Evolutionary conservation across 441 rosid species (phyloP), one percentile per base, ranked within the genome.

Genomic region (Pelargonium cotyledonis): DNA sequence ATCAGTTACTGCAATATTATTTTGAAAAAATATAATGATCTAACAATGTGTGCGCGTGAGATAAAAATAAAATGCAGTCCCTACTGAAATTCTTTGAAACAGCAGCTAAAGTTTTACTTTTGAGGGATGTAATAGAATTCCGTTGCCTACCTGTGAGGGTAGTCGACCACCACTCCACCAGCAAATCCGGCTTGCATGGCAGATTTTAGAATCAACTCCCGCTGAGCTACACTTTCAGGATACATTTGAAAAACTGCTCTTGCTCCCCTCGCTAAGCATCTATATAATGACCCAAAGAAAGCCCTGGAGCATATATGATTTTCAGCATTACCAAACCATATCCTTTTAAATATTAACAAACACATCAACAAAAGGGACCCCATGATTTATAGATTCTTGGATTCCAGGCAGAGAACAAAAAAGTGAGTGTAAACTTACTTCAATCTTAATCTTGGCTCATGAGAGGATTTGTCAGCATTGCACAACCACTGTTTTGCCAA

Each of bases 381-480:
- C n/a, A 53, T 53, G 38, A 4, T 35, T 35, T 9, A 53, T 2
- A 15, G 60, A 53, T 53, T 53, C 38, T 53, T 53, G 19, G 16
- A 53, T 46, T 29, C 19, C 58, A 51, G 3, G 7, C 58, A 51
- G n/a, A 51, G 23, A 21, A 21, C 8, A 46, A 12, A 18, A 12
- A 31, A 65, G 15, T 49, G 41, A 8, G 61, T 21, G 31, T 16
- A 5, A 60, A 78, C 91, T 19, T 89, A 94, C 98, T 91, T 93
- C 77, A 94, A 78, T 81, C 98, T 84, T 68, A 87, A 76, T 53
- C 80, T 86, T 49, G 96, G 98, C 76, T 94, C 91, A 70, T 94
- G 97, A 12, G 91, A 89, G 72, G 99, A 88, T 83, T 89, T 93
- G 75, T 93, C 98, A 8, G 97, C 98, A 81, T 93, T 93, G 89